Evolutionary conservation across 495 filamentous ascomycete genomes (phyloP).

Genomic region (Hypoxylon intermedium): DNA sequence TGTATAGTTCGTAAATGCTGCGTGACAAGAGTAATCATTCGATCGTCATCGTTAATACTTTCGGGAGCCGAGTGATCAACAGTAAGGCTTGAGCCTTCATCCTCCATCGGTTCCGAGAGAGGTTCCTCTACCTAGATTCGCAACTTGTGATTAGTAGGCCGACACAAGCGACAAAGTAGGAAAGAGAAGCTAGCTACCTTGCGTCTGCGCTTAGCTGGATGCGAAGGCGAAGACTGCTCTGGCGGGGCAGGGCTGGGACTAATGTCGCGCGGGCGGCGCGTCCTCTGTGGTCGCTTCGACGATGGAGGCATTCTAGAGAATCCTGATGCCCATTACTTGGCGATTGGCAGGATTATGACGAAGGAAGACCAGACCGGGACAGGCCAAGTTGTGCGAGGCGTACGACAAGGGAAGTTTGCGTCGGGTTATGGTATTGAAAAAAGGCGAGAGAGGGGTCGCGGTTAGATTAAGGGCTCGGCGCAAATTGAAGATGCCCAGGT

Average conservation of each 20-base stretch:
- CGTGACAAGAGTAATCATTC: constrained; percentile 75
- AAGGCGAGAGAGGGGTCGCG: constrained; percentile 4
- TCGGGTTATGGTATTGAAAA: not conserved
- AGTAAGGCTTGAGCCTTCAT: constrained; percentile 51
- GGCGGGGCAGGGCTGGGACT: constrained; percentile 41
- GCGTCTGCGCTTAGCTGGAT: constrained; percentile 75
- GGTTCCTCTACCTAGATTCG: constrained; percentile 44
- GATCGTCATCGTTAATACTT: constrained; percentile 62
- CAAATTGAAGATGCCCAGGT: constrained; percentile 9
- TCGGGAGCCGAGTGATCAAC: constrained; percentile 58
- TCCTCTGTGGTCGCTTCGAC: constrained; percentile 52
- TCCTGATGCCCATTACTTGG: constrained; percentile 28
- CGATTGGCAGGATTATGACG: not conserved
- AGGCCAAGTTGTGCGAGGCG: not conserved
- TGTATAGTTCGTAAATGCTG: constrained; percentile 66
- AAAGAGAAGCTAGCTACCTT: constrained; percentile 61
- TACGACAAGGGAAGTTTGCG: not conserved
- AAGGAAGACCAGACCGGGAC: not conserved
- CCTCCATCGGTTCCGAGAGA: constrained; percentile 45
- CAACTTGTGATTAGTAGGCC: constrained; percentile 22
- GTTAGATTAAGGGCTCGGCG: constrained; percentile 2
- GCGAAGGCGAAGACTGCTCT: constrained; percentile 70
- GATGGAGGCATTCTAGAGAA: constrained; percentile 54
- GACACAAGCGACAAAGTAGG: constrained; percentile 31
- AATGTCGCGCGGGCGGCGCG: constrained; percentile 48